Evolutionary conservation across 345 rosid genomes (phyloP).

Genomic region (Dovyalis caffra): DNA sequence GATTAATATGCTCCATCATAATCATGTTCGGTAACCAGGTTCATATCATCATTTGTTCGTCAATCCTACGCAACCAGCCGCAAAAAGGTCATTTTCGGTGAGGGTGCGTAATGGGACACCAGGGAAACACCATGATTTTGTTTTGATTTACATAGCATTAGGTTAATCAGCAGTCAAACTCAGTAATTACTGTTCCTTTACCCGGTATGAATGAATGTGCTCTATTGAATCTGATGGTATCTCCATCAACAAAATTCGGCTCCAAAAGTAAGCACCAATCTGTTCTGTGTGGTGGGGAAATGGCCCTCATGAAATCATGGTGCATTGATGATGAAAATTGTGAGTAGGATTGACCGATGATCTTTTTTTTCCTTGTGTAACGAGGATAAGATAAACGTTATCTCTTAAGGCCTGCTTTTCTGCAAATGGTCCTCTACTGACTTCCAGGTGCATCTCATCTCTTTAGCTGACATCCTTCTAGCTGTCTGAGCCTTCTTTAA

Average conservation of each 20-base stretch:
- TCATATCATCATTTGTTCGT: conserved; percentile 6
- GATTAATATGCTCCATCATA: not conserved
- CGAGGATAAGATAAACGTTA: not conserved
- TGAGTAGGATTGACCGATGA: not conserved
- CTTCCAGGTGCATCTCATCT: not conserved
- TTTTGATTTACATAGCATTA: conserved; percentile 4
- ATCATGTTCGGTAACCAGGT: not conserved
- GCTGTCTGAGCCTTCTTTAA: conserved; percentile 4
- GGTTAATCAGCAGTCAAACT: not conserved
- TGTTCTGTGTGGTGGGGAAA: not conserved
- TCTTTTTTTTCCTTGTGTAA: not conserved
- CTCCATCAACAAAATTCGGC: not conserved
- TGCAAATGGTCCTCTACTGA: not conserved
- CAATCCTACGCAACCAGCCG: conserved; percentile 3
- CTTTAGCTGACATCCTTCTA: not conserved
- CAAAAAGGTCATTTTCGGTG: not conserved
- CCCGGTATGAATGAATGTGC: not conserved
- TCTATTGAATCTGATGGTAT: not conserved
- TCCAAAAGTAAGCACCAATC: not conserved
- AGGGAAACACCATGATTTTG: conserved; percentile 14
- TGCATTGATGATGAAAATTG: not conserved
- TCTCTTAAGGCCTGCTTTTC: not conserved
- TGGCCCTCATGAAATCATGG: not conserved
- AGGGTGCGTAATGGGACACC: not conserved
- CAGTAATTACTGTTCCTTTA: not conserved